These are phyloP conservation scores for Trichophyton rubrum DNA, from an alignment of 2,329 filamentous ascomycete genomes.

Conservation along the genomic window DNA sequence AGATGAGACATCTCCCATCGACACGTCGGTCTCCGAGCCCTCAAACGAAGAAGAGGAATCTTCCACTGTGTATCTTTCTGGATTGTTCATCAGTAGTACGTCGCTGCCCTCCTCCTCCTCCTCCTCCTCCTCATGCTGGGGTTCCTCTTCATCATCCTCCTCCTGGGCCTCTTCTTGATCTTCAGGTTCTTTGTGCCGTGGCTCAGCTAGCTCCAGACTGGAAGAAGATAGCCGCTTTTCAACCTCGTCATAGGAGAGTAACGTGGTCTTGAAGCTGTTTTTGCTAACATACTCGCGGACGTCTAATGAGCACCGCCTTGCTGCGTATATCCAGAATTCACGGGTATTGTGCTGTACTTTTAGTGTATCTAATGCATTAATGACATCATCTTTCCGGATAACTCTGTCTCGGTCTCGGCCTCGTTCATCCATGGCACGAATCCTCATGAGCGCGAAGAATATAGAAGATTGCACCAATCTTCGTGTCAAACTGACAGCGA, in stretches of 20 bases:
- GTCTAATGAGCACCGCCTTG: conserved; percentile 41
- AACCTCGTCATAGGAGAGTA: conserved; percentile 29
- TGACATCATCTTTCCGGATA: conserved; percentile 40
- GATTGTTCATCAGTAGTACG: background rate
- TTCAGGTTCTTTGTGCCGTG: background rate
- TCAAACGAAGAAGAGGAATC: background rate
- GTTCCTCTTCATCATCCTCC: background rate
- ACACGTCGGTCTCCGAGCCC: background rate
- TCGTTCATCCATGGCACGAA: conserved; percentile 38
- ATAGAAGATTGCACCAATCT: conserved; percentile 57
- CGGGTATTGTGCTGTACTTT: conserved; percentile 36
- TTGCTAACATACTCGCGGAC: conserved; percentile 33
- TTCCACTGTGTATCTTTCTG: background rate
- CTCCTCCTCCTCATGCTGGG: background rate
- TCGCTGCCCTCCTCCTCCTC: too few relatives aligned
- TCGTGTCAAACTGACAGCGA: conserved; percentile 55
- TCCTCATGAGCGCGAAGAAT: conserved; percentile 56
- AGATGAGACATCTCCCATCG: conserved; percentile 1
- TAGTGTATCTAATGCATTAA: conserved; percentile 43
- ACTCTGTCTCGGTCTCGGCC: conserved; percentile 20
- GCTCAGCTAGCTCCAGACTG: background rate
- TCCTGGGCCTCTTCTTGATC: background rate
- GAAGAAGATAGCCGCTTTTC: conserved; percentile 12
- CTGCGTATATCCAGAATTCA: conserved; percentile 41
- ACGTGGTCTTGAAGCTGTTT: conserved; percentile 20